Conservation (phyloP, 2,329 filamentous ascomycete species). For the Phaeomoniella chlamydospora region DNA sequence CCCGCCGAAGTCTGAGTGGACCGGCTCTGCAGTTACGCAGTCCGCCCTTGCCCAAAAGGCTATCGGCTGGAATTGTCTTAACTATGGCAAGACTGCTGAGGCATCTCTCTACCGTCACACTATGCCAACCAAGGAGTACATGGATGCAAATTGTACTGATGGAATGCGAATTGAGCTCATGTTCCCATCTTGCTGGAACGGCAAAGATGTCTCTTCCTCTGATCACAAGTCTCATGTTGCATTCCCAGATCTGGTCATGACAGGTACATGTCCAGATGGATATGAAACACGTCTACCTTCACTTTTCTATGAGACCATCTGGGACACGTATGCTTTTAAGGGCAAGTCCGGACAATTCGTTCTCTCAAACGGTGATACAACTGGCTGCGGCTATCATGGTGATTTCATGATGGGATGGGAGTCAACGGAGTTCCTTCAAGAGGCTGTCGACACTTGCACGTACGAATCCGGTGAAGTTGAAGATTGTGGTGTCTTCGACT, state of each 20-base stretch:
- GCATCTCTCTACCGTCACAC: slow-evolving; percentile 67
- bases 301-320: slow-evolving; percentile 79
- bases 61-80: slow-evolving; percentile 86
- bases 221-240: slow-evolving; percentile 55
- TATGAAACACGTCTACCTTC: slow-evolving; percentile 56
- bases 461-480: slow-evolving; percentile 51
- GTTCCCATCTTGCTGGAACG: slow-evolving; percentile 86
- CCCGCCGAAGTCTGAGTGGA: slow-evolving; percentile 58
- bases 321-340: slow-evolving; percentile 53
- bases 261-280: slow-evolving; percentile 57
- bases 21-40: slow-evolving; percentile 50
- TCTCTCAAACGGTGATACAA: slow-evolving; percentile 61
- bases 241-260: slow-evolving; percentile 64
- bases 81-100: slow-evolving; percentile 53
- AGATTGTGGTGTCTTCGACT: slow-evolving; percentile 62
- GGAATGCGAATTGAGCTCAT: slow-evolving; percentile 72
- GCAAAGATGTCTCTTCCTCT: slow-evolving; percentile 39
- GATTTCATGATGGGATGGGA: slow-evolving; percentile 75
- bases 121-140: slow-evolving; percentile 62
- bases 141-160: slow-evolving; percentile 69
- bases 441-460: slow-evolving; percentile 63
- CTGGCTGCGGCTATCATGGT: slow-evolving; percentile 59
- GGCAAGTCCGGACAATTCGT: slow-evolving; percentile 55
- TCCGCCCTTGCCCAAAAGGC: slow-evolving; percentile 61
- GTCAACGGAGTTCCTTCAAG: slow-evolving; percentile 43